These are phyloP conservation scores for Suillus cothurnatus DNA, from an alignment of 768 basidiomycete species.

Conservation along the genomic window DNA sequence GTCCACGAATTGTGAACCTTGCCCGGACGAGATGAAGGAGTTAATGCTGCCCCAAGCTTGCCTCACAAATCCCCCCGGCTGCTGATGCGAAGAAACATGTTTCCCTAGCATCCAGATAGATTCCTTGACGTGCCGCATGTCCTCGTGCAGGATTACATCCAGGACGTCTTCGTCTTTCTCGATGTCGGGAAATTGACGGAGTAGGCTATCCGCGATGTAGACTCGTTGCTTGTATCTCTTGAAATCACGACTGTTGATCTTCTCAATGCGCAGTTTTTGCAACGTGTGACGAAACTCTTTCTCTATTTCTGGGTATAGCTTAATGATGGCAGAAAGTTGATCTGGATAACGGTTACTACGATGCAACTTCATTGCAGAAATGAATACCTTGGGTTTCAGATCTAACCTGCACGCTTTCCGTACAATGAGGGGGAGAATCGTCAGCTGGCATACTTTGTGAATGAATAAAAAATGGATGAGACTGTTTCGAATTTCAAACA, in stretches of 20 bases:
- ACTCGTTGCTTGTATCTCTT: slow-evolving; percentile 19
- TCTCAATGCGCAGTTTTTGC: background rate
- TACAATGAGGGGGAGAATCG: no score
- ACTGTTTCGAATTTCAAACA: background rate
- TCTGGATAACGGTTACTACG: slow-evolving; percentile 9
- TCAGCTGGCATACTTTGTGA: background rate
- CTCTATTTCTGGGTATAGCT: slow-evolving; percentile 18
- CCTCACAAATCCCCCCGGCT: background rate
- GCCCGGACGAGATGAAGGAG: background rate
- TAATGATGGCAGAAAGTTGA: slow-evolving; percentile 8
- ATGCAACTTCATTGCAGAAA: background rate
- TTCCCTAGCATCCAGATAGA: background rate
- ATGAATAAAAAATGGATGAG: background rate
- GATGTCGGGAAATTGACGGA: background rate
- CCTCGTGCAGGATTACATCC: slow-evolving; percentile 7
- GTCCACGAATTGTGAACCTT: slow-evolving; percentile 4
- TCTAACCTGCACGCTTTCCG: background rate
- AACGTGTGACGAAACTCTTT: slow-evolving; percentile 4
- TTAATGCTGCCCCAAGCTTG: background rate
- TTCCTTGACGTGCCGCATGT: slow-evolving; percentile 6
- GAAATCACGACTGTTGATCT: slow-evolving; percentile 17
- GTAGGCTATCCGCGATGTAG: slow-evolving; percentile 13
- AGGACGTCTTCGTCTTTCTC: slow-evolving; percentile 5
- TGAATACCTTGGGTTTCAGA: slow-evolving; percentile 1
- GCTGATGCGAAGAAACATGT: background rate